These are phyloP conservation scores for Nemania diffusa DNA, from an alignment of 2,329 filamentous ascomycete species.

Conservation along the genomic window DNA sequence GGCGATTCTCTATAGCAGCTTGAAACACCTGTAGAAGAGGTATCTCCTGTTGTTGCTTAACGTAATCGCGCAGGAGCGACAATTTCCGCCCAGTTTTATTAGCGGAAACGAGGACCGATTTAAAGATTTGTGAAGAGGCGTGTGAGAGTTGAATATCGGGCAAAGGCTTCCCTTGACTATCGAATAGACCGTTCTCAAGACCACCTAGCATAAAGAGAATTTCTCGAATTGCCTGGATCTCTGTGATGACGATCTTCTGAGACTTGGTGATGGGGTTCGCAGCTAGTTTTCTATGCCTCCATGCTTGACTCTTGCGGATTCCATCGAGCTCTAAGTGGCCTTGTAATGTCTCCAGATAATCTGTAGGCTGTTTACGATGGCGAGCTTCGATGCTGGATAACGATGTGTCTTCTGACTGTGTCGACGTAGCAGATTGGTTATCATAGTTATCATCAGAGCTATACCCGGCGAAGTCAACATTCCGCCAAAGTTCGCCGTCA, in stretches of 20 bases:
- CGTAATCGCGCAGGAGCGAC: constrained; percentile 58
- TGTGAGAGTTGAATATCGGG: constrained; percentile 59
- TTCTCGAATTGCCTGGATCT: constrained; percentile 80
- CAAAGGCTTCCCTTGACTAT: constrained; percentile 52
- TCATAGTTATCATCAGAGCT: constrained; percentile 70
- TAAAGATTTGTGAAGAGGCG: constrained; percentile 62
- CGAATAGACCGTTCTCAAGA: constrained; percentile 78
- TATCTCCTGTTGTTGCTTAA: constrained; percentile 56
- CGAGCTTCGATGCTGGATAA: constrained; percentile 49
- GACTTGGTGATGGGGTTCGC: constrained; percentile 49
- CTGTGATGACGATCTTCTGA: constrained; percentile 66
- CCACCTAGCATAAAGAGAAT: constrained; percentile 87
- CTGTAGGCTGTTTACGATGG: constrained; percentile 44
- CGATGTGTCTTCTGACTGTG: constrained; percentile 52
- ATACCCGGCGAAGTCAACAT: constrained; percentile 71
- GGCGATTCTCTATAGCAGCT: constrained; percentile 66
- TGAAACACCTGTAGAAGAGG: constrained; percentile 78
- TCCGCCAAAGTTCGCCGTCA: constrained; percentile 75
- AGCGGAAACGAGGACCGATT: constrained; percentile 59
- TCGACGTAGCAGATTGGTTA: constrained; percentile 51
- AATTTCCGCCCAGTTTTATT: constrained; percentile 60
- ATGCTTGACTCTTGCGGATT: constrained; percentile 58
- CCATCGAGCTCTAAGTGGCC: constrained; percentile 52
- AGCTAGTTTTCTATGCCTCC: constrained; percentile 50
- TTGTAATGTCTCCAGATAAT: constrained; percentile 52